Conservation (phyloP, 1,284 basidiomycete genomes). For the Marasmius tenuissimus region DNA sequence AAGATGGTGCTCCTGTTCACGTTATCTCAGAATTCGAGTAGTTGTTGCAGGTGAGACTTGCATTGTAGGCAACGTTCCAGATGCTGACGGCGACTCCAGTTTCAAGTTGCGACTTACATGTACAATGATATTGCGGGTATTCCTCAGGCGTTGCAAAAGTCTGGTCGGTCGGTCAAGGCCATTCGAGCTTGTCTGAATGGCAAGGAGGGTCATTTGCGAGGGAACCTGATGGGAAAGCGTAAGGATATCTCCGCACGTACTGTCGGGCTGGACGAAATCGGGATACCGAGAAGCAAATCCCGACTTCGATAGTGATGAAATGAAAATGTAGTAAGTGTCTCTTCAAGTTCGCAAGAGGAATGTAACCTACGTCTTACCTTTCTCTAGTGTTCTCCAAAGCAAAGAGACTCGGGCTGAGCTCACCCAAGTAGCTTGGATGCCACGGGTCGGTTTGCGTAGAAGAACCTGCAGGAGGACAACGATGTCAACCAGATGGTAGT, state of each 20-base stretch:
- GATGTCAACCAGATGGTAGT: not conserved
- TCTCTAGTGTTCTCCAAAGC: conserved; percentile 87
- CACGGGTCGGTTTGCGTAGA: conserved; percentile 92
- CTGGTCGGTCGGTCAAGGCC: conserved; percentile 96
- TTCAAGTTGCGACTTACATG: conserved; percentile 99
- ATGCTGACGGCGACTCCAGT: conserved; percentile 46
- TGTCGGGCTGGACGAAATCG: conserved; percentile 96
- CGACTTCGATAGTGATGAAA: conserved; percentile 99
- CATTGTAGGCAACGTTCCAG: conserved; percentile 2
- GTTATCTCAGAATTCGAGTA: too few species aligned
- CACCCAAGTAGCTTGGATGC: conserved; percentile 98
- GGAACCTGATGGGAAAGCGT: conserved; percentile 99
- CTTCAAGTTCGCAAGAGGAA: not conserved
- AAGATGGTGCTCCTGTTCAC: conserved; percentile 96
- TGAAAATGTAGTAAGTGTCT: conserved; percentile 95
- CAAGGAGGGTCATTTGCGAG: conserved; percentile 97
- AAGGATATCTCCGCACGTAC: conserved; percentile 99
- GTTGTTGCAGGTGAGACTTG: conserved; percentile 72
- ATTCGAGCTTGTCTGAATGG: conserved; percentile 98
- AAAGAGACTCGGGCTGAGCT: conserved; percentile 99
- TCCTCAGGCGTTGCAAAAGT: conserved; percentile 96
- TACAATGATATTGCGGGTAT: conserved; percentile 99
- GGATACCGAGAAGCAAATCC: conserved; percentile 97
- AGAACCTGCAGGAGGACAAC: conserved; percentile 24
- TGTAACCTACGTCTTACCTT: conserved; percentile 7